Percentiles rank a stretch among this genome's conserved stretches.
These are phyloP conservation scores for Tolypocladium tundrense DNA, from an alignment of 2,329 filamentous ascomycete genomes.

Conservation along the genomic window DNA sequence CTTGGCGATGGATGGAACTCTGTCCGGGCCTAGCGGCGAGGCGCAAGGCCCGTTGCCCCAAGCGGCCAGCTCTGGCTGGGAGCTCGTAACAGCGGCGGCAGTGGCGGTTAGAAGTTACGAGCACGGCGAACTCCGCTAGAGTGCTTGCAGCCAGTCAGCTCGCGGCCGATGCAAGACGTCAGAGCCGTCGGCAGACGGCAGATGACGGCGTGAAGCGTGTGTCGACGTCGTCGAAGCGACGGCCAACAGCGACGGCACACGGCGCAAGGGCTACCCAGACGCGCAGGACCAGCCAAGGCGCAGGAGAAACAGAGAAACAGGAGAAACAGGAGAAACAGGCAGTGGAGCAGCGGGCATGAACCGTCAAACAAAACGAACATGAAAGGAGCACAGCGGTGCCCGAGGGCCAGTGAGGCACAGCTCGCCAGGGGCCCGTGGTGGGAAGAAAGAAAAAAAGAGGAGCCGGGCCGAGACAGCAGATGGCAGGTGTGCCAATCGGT, in stretches of 20 bases:
- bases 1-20: background rate
- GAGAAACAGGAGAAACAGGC: background rate
- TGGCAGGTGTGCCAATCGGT: background rate
- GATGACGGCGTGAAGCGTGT: background rate
- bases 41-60: background rate
- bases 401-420: too few species aligned
- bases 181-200: background rate
- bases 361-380: background rate
- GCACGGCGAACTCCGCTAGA: background rate
- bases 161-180: background rate
- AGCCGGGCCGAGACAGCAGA: background rate
- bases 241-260: too few species aligned
- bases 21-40: background rate
- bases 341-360: background rate
- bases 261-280: background rate
- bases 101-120: background rate
- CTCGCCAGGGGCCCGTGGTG: too few species aligned
- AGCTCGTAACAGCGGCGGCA: background rate
- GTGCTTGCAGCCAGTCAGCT: background rate
- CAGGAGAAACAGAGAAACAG: background rate
- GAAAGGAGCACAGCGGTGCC: background rate
- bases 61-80: background rate
- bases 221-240: background rate
- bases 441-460: background rate
- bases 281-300: too few species aligned